Conservation (phyloP, 2,329 filamentous ascomycete genomes). For the Scorias spongiosa region DNA sequence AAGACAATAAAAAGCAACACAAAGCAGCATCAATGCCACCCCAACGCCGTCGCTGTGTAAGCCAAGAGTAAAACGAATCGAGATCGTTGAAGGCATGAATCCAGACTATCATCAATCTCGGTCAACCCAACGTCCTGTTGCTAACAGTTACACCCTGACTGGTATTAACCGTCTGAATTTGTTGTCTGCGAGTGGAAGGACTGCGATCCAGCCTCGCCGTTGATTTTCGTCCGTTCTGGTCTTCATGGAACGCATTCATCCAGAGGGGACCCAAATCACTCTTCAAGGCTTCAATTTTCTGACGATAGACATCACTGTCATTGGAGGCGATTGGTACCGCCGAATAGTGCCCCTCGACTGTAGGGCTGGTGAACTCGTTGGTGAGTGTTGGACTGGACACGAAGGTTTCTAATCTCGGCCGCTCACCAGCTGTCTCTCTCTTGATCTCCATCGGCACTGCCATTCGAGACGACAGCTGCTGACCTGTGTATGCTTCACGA, state of each 20-base stretch:
- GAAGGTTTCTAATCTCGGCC: slow-evolving; percentile 6
- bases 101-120: background rate
- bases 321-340: slow-evolving; percentile 9
- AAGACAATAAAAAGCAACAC: too few relatives aligned
- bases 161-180: slow-evolving; percentile 10
- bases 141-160: slow-evolving; percentile 17
- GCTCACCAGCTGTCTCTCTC: background rate
- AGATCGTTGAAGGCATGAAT: too few relatives aligned
- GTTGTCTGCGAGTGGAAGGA: slow-evolving; percentile 12
- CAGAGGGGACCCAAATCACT: slow-evolving; percentile 78
- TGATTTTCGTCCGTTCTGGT: slow-evolving; percentile 34
- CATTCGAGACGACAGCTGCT: background rate
- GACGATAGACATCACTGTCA: slow-evolving; percentile 44
- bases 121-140: slow-evolving; percentile 19
- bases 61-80: background rate
- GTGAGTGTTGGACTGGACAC: slow-evolving; percentile 1
- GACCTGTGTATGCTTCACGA: slow-evolving; percentile 4
- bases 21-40: too few relatives aligned
- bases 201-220: slow-evolving; percentile 12
- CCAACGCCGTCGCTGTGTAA: background rate
- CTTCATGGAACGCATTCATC: slow-evolving; percentile 72
- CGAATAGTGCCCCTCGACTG: background rate
- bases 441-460: slow-evolving; percentile 1
- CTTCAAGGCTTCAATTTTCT: slow-evolving; percentile 74
- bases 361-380: background rate